Conservation (phyloP, 768 basidiomycete genomes). For the Trametes villosa region DNA sequence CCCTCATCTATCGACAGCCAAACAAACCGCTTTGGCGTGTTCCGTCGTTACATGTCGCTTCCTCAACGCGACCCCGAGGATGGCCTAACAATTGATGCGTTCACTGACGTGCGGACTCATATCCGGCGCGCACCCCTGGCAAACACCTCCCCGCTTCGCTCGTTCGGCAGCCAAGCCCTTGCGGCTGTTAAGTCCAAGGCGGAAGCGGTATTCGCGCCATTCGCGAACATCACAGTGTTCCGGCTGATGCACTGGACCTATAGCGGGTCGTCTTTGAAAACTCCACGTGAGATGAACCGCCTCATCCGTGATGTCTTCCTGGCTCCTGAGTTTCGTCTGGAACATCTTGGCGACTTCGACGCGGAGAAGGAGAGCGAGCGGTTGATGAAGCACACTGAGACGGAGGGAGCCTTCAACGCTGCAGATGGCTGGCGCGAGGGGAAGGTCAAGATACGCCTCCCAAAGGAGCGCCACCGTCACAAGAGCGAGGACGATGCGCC, state of each 20-base stretch:
- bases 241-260: conserved; percentile 38
- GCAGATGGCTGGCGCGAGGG: conserved; percentile 26
- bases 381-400: conserved; percentile 7
- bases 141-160: no score
- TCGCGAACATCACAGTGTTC: conserved; percentile 25
- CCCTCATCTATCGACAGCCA: not conserved
- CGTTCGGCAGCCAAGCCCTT: not conserved
- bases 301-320: conserved; percentile 26
- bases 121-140: not conserved
- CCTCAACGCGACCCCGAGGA: conserved; percentile 9
- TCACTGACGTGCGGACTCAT: not conserved
- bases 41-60: not conserved
- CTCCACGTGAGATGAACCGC: conserved; percentile 29
- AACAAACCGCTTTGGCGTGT: conserved; percentile 8
- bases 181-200: not conserved
- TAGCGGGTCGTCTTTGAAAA: conserved; percentile 33
- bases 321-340: not conserved
- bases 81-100: not conserved
- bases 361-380: conserved; percentile 6
- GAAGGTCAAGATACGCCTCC: conserved; percentile 27
- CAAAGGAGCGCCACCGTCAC: conserved; percentile 21
- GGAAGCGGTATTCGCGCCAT: conserved; percentile 4
- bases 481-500: conserved; percentile 34
- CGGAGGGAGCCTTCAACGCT: conserved; percentile 12
- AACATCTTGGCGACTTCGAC: not conserved